Evolutionary conservation across 345 rosid species (phyloP).

Genomic region (Syzygium jambos): DNA sequence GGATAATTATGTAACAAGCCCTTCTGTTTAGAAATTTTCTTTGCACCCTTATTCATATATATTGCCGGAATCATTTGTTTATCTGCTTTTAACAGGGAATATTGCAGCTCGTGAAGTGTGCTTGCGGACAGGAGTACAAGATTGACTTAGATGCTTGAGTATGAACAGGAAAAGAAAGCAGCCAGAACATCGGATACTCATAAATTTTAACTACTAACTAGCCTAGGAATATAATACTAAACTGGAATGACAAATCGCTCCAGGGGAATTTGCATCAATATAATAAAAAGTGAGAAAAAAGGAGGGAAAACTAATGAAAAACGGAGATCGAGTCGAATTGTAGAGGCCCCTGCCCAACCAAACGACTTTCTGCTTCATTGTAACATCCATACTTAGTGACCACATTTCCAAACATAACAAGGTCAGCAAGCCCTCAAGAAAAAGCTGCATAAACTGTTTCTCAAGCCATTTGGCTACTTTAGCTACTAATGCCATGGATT

Average conservation of each 20-base stretch:
- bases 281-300: background rate
- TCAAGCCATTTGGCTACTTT: background rate
- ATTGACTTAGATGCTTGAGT: slow-evolving; percentile 9
- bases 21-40: background rate
- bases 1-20: background rate
- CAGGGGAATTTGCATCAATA: background rate
- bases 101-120: slow-evolving; percentile 41
- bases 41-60: background rate
- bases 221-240: slow-evolving; percentile 5
- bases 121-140: slow-evolving; percentile 53
- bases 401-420: background rate
- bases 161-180: background rate
- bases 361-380: background rate
- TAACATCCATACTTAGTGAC: background rate
- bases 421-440: background rate
- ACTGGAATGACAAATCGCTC: slow-evolving; percentile 31
- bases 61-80: background rate
- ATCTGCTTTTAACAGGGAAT: slow-evolving; percentile 46
- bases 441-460: too few relatives aligned
- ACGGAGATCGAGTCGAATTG: background rate
- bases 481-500: too few relatives aligned
- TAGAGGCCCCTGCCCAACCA: background rate
- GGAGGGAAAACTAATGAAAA: background rate
- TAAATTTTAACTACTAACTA: slow-evolving; percentile 6
- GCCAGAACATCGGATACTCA: background rate